These are phyloP conservation scores for Colletotrichum tropicicola DNA, from an alignment of 2,329 filamentous ascomycete species.

Conservation along the genomic window DNA sequence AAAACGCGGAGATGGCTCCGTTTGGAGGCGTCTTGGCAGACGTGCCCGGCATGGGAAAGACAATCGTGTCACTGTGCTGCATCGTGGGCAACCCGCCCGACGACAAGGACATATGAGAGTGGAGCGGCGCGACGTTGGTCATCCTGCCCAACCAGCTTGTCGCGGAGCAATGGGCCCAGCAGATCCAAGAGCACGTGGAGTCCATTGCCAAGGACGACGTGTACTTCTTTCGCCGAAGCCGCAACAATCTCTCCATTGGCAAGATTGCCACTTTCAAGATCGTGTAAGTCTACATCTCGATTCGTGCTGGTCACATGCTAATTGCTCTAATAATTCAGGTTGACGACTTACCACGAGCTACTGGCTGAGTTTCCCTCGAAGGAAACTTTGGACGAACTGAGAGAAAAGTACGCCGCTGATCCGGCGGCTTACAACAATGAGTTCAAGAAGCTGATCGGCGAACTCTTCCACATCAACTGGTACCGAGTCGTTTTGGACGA, in stretches of 20 bases:
- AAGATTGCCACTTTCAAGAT: not conserved
- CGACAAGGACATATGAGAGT: slow-evolving; percentile 44
- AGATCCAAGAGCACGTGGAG: not conserved
- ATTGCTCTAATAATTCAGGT: not conserved
- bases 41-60: slow-evolving; percentile 73
- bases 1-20: slow-evolving; percentile 47
- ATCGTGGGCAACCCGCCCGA: slow-evolving; percentile 48
- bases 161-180: not conserved
- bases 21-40: slow-evolving; percentile 68
- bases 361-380: not conserved
- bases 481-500: slow-evolving; percentile 66
- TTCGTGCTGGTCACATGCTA: not conserved
- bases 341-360: not conserved
- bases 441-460: not conserved
- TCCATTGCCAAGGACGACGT: not conserved
- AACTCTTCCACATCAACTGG: slow-evolving; percentile 50
- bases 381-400: not conserved
- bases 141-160: slow-evolving; percentile 37
- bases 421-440: not conserved
- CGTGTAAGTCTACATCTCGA: not conserved
- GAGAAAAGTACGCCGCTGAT: not conserved
- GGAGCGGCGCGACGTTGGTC: slow-evolving; percentile 45
- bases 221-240: not conserved
- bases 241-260: not conserved
- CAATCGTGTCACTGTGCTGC: slow-evolving; percentile 55